These are phyloP conservation scores for Fusarium poae DNA, from an alignment of 2,329 filamentous ascomycete species.

Conservation along the genomic window DNA sequence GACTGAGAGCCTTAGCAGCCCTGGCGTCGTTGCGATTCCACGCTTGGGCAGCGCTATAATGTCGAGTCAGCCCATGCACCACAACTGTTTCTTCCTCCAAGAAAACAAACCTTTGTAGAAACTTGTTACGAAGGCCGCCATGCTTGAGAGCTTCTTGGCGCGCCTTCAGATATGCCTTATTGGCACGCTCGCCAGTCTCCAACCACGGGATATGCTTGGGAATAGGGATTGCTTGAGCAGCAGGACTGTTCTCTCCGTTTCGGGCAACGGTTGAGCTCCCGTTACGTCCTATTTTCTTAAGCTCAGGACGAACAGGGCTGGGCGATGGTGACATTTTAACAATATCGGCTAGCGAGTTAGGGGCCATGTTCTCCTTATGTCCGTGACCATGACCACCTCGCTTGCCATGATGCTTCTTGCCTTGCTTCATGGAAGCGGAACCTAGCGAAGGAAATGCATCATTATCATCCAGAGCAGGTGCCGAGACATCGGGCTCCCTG, in stretches of 20 bases:
- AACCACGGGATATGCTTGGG: slow-evolving; percentile 97
- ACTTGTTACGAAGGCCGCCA: slow-evolving; percentile 95
- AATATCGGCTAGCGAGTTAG: slow-evolving; percentile 90
- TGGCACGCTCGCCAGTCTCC: slow-evolving; percentile 90
- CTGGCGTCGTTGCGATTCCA: slow-evolving; percentile 99
- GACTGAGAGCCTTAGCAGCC: slow-evolving; percentile 92
- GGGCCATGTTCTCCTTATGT: slow-evolving; percentile 74
- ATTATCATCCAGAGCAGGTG: slow-evolving; percentile 88
- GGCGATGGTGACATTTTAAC: slow-evolving; percentile 95
- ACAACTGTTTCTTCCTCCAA: neutral
- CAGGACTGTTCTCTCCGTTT: slow-evolving; percentile 81
- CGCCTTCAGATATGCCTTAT: slow-evolving; percentile 94
- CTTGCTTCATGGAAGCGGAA: slow-evolving; percentile 78
- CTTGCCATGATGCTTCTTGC: slow-evolving; percentile 94
- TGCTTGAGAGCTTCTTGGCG: slow-evolving; percentile 97
- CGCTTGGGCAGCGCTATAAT: slow-evolving; percentile 86
- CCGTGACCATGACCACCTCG: slow-evolving; percentile 82
- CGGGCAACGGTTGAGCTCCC: slow-evolving; percentile 74
- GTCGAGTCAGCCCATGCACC: slow-evolving; percentile 9
- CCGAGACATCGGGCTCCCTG: slow-evolving; percentile 72
- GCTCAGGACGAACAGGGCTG: slow-evolving; percentile 71
- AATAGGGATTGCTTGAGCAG: slow-evolving; percentile 84
- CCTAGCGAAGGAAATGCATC: slow-evolving; percentile 95
- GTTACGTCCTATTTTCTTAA: slow-evolving; percentile 71
- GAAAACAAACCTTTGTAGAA: slow-evolving; percentile 82